phyloP scores from a whole-genome alignment of 2,329 filamentous ascomycete species.

The Curvularia spicifera region DNA sequence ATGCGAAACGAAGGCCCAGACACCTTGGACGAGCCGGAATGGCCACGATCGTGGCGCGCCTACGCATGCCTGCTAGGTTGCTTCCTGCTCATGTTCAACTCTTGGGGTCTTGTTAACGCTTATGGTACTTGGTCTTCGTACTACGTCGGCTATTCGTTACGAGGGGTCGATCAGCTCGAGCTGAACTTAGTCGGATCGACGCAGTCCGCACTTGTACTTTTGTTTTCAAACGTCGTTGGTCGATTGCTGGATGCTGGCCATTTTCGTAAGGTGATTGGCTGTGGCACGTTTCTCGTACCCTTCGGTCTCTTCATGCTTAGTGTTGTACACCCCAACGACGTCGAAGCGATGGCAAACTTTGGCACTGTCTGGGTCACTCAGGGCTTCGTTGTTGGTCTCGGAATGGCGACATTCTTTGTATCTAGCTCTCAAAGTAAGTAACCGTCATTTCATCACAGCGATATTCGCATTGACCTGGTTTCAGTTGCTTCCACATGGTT shows the following conservation, averaged over 20 bases:
- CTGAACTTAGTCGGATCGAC: constrained; percentile 58
- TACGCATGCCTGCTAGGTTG: constrained; percentile 55
- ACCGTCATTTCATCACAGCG: background rate
- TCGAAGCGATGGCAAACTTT: constrained; percentile 49
- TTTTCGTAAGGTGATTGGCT: constrained; percentile 49
- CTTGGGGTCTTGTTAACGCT: constrained; percentile 57
- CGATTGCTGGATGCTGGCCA: constrained; percentile 58
- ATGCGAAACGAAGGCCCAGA: constrained; percentile 28
- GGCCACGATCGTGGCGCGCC: constrained; percentile 55
- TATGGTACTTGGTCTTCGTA: constrained; percentile 59
- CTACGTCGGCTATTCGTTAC: constrained; percentile 56
- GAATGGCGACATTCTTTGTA: constrained; percentile 62
- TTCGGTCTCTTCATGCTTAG: constrained; percentile 56
- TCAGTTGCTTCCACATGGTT: constrained; percentile 60
- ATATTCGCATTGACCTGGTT: constrained; percentile 7
- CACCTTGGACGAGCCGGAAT: constrained; percentile 45
- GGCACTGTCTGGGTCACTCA: constrained; percentile 56
- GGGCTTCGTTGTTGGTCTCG: constrained; percentile 55
- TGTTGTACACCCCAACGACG: constrained; percentile 49
- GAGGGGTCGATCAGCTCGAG: constrained; percentile 48
- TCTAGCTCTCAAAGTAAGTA: constrained; percentile 57
- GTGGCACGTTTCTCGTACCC: constrained; percentile 53
- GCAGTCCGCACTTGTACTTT: constrained; percentile 55
- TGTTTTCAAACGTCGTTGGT: constrained; percentile 55
- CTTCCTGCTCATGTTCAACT: constrained; percentile 60